Percentiles rank a stretch among this genome's conserved stretches.
phyloP scores from a whole-genome alignment of 192 early-diverging fungal genomes.

The Entomortierella parvispora region DNA sequence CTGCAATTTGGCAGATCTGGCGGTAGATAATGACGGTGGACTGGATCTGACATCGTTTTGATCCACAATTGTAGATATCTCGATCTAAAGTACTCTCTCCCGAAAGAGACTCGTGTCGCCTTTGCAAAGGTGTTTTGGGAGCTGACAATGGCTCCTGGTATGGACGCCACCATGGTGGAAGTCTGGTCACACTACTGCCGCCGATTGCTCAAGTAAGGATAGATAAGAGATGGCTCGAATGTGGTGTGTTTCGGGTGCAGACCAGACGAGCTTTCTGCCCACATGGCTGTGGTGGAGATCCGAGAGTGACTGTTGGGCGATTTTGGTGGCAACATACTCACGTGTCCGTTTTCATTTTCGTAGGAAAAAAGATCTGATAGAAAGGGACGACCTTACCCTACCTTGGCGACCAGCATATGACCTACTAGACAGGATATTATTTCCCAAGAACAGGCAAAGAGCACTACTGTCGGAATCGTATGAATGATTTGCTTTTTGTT shows the following conservation, averaged over 20 bases:
- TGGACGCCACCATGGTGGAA: conserved; percentile 74
- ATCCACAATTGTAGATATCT: conserved; percentile 61
- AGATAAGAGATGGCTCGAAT: too few relatives aligned
- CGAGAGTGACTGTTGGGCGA: too few relatives aligned
- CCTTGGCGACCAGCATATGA: conserved; percentile 83
- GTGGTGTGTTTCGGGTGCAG: neutral
- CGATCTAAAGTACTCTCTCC: conserved; percentile 69
- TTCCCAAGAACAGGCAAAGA: conserved; percentile 76
- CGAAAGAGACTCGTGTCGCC: conserved; percentile 62
- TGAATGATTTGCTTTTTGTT: neutral
- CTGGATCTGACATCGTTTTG: too few relatives aligned
- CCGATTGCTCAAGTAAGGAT: conserved; percentile 73
- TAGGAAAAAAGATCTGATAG: conserved; percentile 75
- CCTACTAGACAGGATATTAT: conserved; percentile 61
- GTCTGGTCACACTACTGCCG: conserved; percentile 67
- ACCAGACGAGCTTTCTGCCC: neutral
- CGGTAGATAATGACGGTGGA: too few relatives aligned
- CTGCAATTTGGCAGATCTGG: too few relatives aligned
- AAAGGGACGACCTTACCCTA: conserved; percentile 69
- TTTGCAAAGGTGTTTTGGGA: conserved; percentile 73
- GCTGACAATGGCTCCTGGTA: conserved; percentile 68
- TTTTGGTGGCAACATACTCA: too few relatives aligned
- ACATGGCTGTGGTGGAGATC: neutral
- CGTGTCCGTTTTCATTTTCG: too few relatives aligned
- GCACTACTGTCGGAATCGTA: conserved; percentile 68